phyloP scores from a whole-genome alignment of 2,329 filamentous ascomycete species.

The Trichophyton benhamiae region DNA sequence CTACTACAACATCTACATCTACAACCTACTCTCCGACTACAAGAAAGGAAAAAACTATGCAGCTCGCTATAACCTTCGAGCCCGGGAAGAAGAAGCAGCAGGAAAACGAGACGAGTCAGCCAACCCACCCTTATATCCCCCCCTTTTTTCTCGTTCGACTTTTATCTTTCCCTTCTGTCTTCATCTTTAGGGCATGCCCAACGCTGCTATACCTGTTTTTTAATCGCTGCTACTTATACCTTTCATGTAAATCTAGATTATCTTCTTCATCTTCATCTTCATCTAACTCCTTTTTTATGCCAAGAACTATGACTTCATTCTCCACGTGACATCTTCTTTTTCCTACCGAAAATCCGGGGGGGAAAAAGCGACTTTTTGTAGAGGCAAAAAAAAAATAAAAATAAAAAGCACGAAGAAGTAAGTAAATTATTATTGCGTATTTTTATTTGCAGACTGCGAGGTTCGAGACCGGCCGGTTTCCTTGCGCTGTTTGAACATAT shows the following conservation, averaged over 20 bases:
- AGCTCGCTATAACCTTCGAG: neutral
- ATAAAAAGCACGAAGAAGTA: neutral
- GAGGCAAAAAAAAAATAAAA: neutral
- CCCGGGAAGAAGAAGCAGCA: neutral
- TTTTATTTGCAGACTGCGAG: neutral
- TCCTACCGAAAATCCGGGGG: neutral
- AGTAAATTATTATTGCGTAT: neutral
- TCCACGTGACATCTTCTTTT: neutral
- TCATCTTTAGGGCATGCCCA: slow-evolving; percentile 4
- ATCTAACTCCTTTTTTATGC: neutral
- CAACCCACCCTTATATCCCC: neutral
- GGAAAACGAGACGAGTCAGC: neutral
- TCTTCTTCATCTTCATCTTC: neutral
- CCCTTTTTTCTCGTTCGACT: neutral
- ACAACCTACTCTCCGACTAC: neutral
- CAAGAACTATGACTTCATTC: slow-evolving; percentile 3
- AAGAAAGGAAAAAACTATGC: neutral
- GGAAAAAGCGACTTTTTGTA: neutral
- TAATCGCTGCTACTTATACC: neutral
- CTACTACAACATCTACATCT: too few relatives aligned
- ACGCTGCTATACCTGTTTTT: neutral
- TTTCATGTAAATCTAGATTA: slow-evolving; percentile 1
- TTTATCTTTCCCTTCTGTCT: neutral
- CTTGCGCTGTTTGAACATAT: neutral
- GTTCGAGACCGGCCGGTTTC: too few relatives aligned